Percentiles rank a stretch among this genome's conserved stretches.
Evolutionary conservation across 805 yeast species (phyloP).

Genomic region (Candida silvicultrix): DNA sequence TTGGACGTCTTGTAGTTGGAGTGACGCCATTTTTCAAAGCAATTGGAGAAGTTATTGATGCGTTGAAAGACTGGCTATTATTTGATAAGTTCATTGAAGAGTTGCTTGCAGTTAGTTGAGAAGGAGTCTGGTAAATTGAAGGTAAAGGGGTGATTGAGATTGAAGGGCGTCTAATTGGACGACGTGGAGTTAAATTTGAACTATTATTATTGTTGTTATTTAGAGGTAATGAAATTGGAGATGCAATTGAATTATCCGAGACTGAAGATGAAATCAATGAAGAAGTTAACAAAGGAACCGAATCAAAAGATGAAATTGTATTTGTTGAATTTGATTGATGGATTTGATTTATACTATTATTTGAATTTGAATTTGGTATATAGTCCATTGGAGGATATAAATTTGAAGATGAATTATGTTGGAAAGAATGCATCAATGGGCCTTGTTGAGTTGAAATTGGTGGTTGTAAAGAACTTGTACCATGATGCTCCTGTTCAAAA

Average conservation of each 20-base stretch:
- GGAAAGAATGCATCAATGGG: background rate
- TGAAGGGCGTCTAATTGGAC: slow-evolving; percentile 16
- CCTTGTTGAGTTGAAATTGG: slow-evolving; percentile 2
- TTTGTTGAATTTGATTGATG: slow-evolving; percentile 27
- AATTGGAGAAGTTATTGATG: slow-evolving; percentile 3
- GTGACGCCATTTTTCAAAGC: slow-evolving; percentile 5
- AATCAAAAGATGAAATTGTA: slow-evolving; percentile 26
- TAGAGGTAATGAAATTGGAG: slow-evolving; percentile 21
- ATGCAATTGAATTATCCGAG: slow-evolving; percentile 19
- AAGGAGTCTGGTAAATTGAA: slow-evolving; percentile 19
- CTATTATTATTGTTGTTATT: no score
- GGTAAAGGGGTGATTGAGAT: slow-evolving; percentile 29
- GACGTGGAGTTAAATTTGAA: slow-evolving; percentile 30
- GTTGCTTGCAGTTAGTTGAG: slow-evolving; percentile 3
- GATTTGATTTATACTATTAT: slow-evolving; percentile 3
- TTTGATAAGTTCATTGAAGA: background rate
- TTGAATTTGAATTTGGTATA: slow-evolving; percentile 1
- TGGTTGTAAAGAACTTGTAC: slow-evolving; percentile 3
- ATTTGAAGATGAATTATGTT: slow-evolving; percentile 4
- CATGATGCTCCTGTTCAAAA: background rate
- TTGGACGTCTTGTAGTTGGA: slow-evolving; percentile 21
- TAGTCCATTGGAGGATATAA: slow-evolving; percentile 16
- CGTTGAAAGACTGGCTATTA: background rate
- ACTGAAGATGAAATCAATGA: slow-evolving; percentile 15
- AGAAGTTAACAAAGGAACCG: slow-evolving; percentile 23